These are phyloP conservation scores for Pelargonium cotyledonis DNA, from an alignment of 441 rosid genomes.

Conservation along the genomic window DNA sequence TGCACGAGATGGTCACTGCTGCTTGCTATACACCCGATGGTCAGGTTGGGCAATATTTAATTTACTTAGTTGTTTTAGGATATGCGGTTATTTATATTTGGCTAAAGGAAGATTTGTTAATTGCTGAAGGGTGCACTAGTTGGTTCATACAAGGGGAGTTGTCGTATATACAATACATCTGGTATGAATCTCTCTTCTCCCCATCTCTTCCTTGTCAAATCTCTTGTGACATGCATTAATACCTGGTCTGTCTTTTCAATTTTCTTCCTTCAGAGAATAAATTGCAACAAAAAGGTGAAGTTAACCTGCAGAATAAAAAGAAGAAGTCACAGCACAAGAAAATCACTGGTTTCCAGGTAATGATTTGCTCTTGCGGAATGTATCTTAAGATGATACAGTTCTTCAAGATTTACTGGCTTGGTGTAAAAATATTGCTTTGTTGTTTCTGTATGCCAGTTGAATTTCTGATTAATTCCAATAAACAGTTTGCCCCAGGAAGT, in stretches of 20 bases:
- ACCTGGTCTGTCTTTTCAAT: not conserved
- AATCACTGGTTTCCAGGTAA: slow-evolving; percentile 98
- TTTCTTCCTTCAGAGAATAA: slow-evolving; percentile 57
- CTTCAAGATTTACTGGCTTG: too few species aligned
- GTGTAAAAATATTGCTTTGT: not conserved
- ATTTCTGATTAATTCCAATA: slow-evolving; percentile 26
- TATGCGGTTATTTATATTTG: slow-evolving; percentile 1
- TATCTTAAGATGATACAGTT: not conserved
- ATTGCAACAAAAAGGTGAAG: slow-evolving; percentile 66
- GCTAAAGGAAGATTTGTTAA: slow-evolving; percentile 25
- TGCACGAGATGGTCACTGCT: slow-evolving; percentile 98
- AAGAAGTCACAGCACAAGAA: slow-evolving; percentile 87
- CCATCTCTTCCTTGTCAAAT: not conserved
- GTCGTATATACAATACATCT: slow-evolving; percentile 61
- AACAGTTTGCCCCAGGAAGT: slow-evolving; percentile 86
- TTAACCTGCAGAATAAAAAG: slow-evolving; percentile 84
- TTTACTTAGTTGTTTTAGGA: slow-evolving; percentile 9
- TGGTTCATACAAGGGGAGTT: slow-evolving; percentile 92
- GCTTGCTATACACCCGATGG: slow-evolving; percentile 99
- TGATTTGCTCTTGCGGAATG: not conserved
- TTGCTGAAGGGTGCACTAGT: slow-evolving; percentile 80
- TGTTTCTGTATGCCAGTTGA: slow-evolving; percentile 8
- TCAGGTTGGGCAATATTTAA: slow-evolving; percentile 47
- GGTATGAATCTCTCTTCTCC: slow-evolving; percentile 32
- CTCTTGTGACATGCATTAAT: not conserved